These are phyloP conservation scores for Ophiostoma sp. DNA, from an alignment of 2,329 filamentous ascomycete genomes.

Conservation along the genomic window DNA sequence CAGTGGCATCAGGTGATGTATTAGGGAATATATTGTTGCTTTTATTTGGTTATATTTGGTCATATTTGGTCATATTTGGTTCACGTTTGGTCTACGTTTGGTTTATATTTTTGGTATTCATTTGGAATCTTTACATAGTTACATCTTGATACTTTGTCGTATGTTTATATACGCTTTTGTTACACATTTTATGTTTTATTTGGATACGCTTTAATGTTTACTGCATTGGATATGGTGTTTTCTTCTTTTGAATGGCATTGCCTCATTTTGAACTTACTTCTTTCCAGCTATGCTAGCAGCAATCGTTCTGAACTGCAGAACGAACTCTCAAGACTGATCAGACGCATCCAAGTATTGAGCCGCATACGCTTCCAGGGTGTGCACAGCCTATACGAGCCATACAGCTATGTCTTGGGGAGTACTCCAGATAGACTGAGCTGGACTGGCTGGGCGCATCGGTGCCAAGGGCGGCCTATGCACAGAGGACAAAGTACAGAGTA, in stretches of 20 bases:
- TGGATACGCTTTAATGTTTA: background rate
- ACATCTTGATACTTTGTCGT: background rate
- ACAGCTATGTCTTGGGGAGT: background rate
- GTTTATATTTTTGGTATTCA: background rate
- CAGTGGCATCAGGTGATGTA: background rate
- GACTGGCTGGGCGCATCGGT: background rate
- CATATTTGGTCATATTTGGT: background rate
- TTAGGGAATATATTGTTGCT: too few relatives aligned
- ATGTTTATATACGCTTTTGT: background rate
- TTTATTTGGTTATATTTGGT: background rate
- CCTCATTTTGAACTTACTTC: background rate
- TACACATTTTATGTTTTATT: background rate
- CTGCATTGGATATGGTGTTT: background rate
- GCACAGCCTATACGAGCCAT: too few relatives aligned
- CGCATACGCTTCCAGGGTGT: too few relatives aligned
- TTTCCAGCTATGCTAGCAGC: too few relatives aligned
- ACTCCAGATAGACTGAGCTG: background rate
- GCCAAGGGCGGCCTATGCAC: background rate
- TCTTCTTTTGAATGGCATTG: too few relatives aligned
- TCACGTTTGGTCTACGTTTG: background rate
- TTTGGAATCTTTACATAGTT: background rate
- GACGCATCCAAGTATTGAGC: too few relatives aligned
- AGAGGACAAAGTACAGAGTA: background rate
- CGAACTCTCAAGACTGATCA: too few relatives aligned
- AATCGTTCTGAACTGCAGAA: too few relatives aligned